These are phyloP conservation scores for Prinsepia uniflora DNA, from an alignment of 306 rosid species.

Conservation along the genomic window DNA sequence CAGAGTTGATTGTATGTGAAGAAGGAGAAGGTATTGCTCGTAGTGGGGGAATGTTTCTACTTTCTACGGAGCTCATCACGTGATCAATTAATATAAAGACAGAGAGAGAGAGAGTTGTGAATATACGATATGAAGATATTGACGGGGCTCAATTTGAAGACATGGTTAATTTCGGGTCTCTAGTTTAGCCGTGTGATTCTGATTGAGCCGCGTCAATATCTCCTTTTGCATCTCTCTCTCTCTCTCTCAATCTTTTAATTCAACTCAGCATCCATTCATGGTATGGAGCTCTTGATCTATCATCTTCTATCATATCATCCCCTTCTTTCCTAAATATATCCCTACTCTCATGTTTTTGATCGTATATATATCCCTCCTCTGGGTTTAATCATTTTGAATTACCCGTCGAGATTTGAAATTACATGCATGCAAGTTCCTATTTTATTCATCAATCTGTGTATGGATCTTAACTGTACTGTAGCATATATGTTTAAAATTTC, in stretches of 20 bases:
- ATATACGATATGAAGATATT: constrained; percentile 47
- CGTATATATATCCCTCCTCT: background rate
- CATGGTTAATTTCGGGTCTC: constrained; percentile 30
- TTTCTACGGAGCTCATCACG: no score
- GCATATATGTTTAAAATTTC: no score
- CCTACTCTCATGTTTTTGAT: background rate
- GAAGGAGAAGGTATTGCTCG: no score
- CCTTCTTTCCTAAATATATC: background rate
- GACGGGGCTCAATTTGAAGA: constrained; percentile 73
- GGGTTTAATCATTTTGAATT: background rate
- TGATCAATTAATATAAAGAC: background rate
- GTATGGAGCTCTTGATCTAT: background rate
- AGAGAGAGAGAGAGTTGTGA: constrained; percentile 10
- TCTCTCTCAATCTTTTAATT: constrained; percentile 4
- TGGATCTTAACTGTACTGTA: no score
- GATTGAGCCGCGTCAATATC: constrained; percentile 99
- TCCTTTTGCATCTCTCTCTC: constrained; percentile 42
- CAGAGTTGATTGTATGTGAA: no score
- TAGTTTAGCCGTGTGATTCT: constrained; percentile 40
- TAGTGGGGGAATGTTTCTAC: no score
- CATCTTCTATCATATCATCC: background rate
- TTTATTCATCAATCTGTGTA: background rate
- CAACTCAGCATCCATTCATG: background rate
- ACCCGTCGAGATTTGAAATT: background rate
- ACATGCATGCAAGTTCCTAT: background rate